Evolutionary conservation across 495 filamentous ascomycete genomes (phyloP).

Genomic region (Penicillium cosmopolitanum): DNA sequence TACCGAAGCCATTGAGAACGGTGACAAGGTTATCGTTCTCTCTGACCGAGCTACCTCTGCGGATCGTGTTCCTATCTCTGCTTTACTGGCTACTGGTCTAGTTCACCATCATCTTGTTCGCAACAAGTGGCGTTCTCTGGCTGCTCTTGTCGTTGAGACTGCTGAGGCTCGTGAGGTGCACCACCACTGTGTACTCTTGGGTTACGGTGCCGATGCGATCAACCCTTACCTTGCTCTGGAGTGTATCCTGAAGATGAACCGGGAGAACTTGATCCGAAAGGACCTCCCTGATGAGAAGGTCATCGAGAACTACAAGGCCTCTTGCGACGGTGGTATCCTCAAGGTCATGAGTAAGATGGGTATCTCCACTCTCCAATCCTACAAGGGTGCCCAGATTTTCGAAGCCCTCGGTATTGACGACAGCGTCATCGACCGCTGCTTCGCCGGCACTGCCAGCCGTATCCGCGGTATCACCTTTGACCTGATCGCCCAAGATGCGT

Average conservation of each 20-base stretch:
- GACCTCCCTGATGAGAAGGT: conserved; percentile 81
- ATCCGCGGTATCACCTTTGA: conserved; percentile 97
- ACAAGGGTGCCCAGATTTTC: conserved; percentile 99
- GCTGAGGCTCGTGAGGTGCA: conserved; percentile 98
- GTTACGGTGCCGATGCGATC: conserved; percentile 94
- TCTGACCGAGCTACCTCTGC: conserved; percentile 88
- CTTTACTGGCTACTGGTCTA: conserved; percentile 88
- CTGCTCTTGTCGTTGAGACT: conserved; percentile 89
- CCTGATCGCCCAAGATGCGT: conserved; percentile 93
- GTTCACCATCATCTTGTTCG: conserved; percentile 97
- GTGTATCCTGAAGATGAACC: conserved; percentile 98
- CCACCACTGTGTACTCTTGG: conserved; percentile 96
- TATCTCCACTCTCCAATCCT: conserved; percentile 96
- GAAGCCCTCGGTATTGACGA: conserved; percentile 98
- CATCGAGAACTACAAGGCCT: conserved; percentile 97
- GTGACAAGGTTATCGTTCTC: conserved; percentile 85
- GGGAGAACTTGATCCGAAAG: conserved; percentile 91
- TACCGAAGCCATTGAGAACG: conserved; percentile 81
- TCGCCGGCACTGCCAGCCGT: conserved; percentile 92
- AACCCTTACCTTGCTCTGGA: conserved; percentile 98
- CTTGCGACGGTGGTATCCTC: conserved; percentile 94
- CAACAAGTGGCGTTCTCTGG: conserved; percentile 94
- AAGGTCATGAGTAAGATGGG: conserved; percentile 99
- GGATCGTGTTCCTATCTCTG: conserved; percentile 84
- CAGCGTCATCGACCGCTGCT: conserved; percentile 93